Evolutionary conservation across 2,329 filamentous ascomycete species (phyloP), one percentile per base, ranked within the genome.

Genomic region (Ophiostoma novo-ulmi): DNA sequence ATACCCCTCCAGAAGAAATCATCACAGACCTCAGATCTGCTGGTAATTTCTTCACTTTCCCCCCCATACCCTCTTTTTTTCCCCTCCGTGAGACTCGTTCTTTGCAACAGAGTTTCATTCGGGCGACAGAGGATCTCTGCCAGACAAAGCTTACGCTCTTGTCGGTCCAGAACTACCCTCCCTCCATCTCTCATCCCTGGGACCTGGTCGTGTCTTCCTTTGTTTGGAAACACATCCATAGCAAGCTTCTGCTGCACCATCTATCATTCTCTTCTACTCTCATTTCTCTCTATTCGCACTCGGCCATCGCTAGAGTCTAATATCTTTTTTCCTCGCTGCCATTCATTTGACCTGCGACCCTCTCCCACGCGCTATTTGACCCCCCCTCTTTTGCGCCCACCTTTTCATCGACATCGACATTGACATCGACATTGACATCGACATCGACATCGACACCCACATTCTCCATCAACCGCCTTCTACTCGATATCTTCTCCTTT

Each of bases 11-110:
- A 63, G 70, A 70, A 72, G 63, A 73, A 65, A 67, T 67, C 64
- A 73, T 72, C 73, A 74, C 72, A 74, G 73, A 72, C 10, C 65
- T 68, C 67, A 17, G 22, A 41, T 73, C 73, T 74, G 73, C 65
- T 74, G 73, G 67, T 73, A 71, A 44, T 71, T 70, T 70, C 72
- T 70, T 67, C 70, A 48, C 44, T 71, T 67, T 61, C 39, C 11
- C 64, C 48, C 61, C 52, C 52, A 26, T 4, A 11, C 52, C 52
- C 55, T n/a, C 55, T 20, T 39, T 20, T n/a, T n/a, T 44, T 48
- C 63, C 26, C 35, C 20, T 39, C 36, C 39, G 5, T 41, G 65
- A 41, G 36, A 44, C 20, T 44, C 14, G 38, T 67, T 70, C 64
- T 68, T 39, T 65, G 63, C 20, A 36, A 63, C 69, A 63, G 66